A percentile compares a stretch with the other conserved stretches of the same genome.
phyloP scores from a whole-genome alignment of 2,329 filamentous ascomycete genomes.

The Paraconiothyrium brasiliense region DNA sequence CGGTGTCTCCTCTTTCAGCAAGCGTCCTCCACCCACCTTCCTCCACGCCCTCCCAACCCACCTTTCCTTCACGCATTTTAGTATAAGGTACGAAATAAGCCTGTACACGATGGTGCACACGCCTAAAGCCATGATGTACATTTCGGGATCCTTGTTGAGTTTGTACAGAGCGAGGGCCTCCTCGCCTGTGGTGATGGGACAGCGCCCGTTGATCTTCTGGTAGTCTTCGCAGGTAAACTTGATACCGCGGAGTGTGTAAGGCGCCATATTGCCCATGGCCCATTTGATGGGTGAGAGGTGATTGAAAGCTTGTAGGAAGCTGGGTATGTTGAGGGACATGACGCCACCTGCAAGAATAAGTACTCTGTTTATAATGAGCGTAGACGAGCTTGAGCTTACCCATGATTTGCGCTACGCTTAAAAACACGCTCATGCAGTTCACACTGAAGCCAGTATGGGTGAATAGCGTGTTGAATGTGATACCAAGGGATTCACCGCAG shows the following conservation, averaged over 20 bases:
- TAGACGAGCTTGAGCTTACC: slow-evolving; percentile 38
- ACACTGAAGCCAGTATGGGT: slow-evolving; percentile 79
- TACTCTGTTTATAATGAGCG: not conserved
- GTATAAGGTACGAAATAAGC: slow-evolving; percentile 67
- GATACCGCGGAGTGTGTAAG: slow-evolving; percentile 69
- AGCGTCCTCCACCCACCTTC: slow-evolving; percentile 25
- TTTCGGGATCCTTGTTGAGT: slow-evolving; percentile 67
- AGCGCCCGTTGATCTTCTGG: slow-evolving; percentile 69
- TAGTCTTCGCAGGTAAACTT: slow-evolving; percentile 69
- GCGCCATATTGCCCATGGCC: slow-evolving; percentile 71
- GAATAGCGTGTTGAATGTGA: slow-evolving; percentile 83
- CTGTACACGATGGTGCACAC: slow-evolving; percentile 73
- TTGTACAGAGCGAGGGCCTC: slow-evolving; percentile 74
- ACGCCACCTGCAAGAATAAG: slow-evolving; percentile 61
- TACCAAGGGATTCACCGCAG: slow-evolving; percentile 79
- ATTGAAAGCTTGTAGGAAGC: slow-evolving; percentile 73
- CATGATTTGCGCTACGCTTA: slow-evolving; percentile 77
- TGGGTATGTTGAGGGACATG: slow-evolving; percentile 74
- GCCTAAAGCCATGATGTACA: slow-evolving; percentile 71
- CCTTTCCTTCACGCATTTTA: slow-evolving; percentile 64
- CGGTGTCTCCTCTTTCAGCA: not conserved
- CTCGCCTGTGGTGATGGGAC: slow-evolving; percentile 71
- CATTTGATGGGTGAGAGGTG: slow-evolving; percentile 78
- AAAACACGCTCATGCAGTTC: slow-evolving; percentile 74
- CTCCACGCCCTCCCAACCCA: slow-evolving; percentile 55